A percentile compares a stretch with the other conserved stretches of the same genome.
phyloP scores from a whole-genome alignment of 768 basidiomycete species.

The Rhizopogon roseolus region DNA sequence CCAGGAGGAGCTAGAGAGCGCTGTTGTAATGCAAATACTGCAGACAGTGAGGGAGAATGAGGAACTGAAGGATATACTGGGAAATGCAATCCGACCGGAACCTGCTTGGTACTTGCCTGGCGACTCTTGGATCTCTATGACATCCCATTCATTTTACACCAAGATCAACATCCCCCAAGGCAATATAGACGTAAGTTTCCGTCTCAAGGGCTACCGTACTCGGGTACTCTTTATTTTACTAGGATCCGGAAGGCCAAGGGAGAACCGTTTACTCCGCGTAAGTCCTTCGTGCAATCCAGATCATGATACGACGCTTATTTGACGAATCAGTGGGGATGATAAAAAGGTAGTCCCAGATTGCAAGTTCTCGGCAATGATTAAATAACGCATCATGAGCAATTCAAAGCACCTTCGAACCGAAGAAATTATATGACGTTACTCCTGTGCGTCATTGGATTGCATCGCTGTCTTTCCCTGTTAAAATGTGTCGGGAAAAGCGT shows the following conservation, averaged over 20 bases:
- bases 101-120: slow-evolving; percentile 59
- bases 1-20: too few species aligned
- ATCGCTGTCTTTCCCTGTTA: too few species aligned
- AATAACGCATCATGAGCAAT: neutral
- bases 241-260: slow-evolving; percentile 77
- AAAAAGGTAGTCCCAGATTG: too few species aligned
- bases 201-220: slow-evolving; percentile 67
- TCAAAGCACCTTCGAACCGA: too few species aligned
- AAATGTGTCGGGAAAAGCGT: neutral
- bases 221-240: slow-evolving; percentile 79
- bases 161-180: slow-evolving; percentile 74
- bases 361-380: too few species aligned
- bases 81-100: slow-evolving; percentile 45
- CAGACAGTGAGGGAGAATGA: slow-evolving; percentile 39
- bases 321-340: slow-evolving; percentile 55
- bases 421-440: neutral
- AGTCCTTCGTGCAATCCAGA: neutral
- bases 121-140: slow-evolving; percentile 50
- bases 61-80: slow-evolving; percentile 48
- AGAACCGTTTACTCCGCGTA: slow-evolving; percentile 61
- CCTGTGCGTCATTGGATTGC: neutral
- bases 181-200: slow-evolving; percentile 75
- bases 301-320: too few species aligned
- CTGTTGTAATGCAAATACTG: too few species aligned
- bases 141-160: neutral